Evolutionary conservation across 2,329 filamentous ascomycete genomes (phyloP).

Genomic region (Exserohilum turcica): DNA sequence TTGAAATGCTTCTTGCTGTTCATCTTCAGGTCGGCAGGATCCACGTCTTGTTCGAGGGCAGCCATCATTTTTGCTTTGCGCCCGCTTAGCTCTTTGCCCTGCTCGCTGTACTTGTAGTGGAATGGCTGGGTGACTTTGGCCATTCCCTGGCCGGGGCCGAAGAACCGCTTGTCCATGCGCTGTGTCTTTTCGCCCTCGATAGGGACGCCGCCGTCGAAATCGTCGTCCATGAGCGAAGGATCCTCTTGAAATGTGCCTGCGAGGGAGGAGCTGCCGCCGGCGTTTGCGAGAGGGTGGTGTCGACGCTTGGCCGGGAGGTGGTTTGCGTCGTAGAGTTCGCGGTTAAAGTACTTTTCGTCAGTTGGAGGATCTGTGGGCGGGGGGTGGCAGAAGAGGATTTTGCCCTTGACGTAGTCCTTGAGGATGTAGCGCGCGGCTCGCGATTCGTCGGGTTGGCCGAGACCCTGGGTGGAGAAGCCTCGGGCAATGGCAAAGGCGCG

Average conservation of each 20-base stretch:
- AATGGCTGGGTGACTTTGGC: slow-evolving; percentile 79
- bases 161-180: slow-evolving; percentile 87
- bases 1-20: slow-evolving; percentile 95
- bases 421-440: slow-evolving; percentile 86
- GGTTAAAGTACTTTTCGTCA: slow-evolving; percentile 80
- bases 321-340: slow-evolving; percentile 80
- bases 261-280: slow-evolving; percentile 47
- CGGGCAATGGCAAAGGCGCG: slow-evolving; percentile 84
- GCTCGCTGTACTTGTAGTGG: slow-evolving; percentile 85
- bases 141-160: slow-evolving; percentile 66
- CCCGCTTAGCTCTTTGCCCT: slow-evolving; percentile 81
- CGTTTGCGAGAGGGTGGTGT: slow-evolving; percentile 61
- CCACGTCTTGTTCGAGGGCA: slow-evolving; percentile 82
- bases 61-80: slow-evolving; percentile 81
- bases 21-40: slow-evolving; percentile 74
- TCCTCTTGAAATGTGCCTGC: slow-evolving; percentile 39
- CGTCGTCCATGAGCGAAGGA: slow-evolving; percentile 50
- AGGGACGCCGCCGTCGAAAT: slow-evolving; percentile 52
- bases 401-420: slow-evolving; percentile 97
- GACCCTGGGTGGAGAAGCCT: slow-evolving; percentile 87
- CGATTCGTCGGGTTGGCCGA: slow-evolving; percentile 91
- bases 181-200: slow-evolving; percentile 72
- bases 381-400: slow-evolving; percentile 88
- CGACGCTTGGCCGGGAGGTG: slow-evolving; percentile 84
- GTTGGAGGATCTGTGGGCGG: slow-evolving; percentile 70